phyloP scores from a whole-genome alignment of 768 basidiomycete species.

The Psilocybe sp. region DNA sequence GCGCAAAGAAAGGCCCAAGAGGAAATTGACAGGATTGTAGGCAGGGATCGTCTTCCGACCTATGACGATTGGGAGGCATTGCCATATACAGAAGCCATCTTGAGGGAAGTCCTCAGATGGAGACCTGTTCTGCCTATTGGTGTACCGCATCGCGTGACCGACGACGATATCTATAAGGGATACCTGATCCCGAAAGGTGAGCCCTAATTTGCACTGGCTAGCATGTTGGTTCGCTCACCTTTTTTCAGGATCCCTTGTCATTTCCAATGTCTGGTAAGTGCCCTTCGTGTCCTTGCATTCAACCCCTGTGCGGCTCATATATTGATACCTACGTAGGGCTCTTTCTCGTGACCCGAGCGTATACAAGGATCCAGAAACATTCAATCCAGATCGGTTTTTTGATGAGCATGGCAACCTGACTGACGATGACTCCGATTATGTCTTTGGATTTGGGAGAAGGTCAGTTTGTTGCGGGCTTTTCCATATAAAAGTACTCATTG shows the following conservation, averaged over 20 bases:
- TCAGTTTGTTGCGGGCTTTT: background rate
- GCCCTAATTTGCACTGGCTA: background rate
- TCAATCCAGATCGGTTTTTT: conserved; percentile 7
- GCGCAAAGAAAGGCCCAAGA: conserved; percentile 27
- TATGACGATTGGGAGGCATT: conserved; percentile 19
- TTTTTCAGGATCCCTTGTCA: conserved; percentile 8
- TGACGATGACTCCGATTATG: conserved; percentile 1
- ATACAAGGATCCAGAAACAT: conserved; percentile 4
- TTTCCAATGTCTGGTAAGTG: conserved; percentile 14
- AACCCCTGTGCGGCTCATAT: too few relatives aligned
- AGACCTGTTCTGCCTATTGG: conserved; percentile 15
- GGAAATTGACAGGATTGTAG: conserved; percentile 28
- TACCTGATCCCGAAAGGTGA: conserved; percentile 17
- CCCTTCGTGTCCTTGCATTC: too few relatives aligned
- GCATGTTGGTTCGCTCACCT: background rate
- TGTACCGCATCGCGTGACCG: conserved; percentile 17
- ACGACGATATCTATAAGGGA: conserved; percentile 21
- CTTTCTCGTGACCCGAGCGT: background rate
- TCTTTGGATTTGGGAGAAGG: conserved; percentile 8
- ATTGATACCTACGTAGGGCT: conserved; percentile 1
- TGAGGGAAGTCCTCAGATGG: conserved; percentile 16
- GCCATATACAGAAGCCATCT: conserved; percentile 19
- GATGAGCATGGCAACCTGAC: conserved; percentile 1
- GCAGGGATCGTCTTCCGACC: conserved; percentile 20
- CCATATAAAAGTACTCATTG: background rate